Evolutionary conservation across 83 land plant species (phyloP), one percentile per base, ranked within the genome.

Genomic region (Picea engelmannii): DNA sequence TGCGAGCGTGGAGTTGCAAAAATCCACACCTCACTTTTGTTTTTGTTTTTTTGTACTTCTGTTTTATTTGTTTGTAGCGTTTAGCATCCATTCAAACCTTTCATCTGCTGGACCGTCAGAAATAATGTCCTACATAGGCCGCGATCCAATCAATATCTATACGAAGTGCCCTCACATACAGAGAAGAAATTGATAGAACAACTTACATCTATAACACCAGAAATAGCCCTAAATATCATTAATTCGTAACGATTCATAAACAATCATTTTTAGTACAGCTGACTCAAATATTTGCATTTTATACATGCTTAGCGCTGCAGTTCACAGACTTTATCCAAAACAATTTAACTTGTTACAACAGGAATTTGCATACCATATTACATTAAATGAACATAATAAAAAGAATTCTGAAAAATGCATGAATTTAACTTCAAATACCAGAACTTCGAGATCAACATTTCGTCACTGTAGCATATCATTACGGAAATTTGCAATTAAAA

Each of bases 201-300:
- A 18, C 71, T 27, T 67, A 27, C 17, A 31, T 5, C 71, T 27
- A 17, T 31, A 6, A 31, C 59, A 55, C 15, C 40, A 67, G 71
- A 55, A 31, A 67, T 67, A 27, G 38, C 71, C 71, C 71, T 67
- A 67, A 16, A 67, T 27, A 67, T 67, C 71, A 15, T 13, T 67
- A 25, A 27, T 25, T 9, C 31, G 23, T 65, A 21, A 65, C 17
- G 42, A 27, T 38, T 27, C 38, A 35, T 68, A 68, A 67, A 27
- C 17, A 68, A 27, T 68, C 71, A 68, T 35, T 6, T 24, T 2
- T 68, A 16, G 42, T 18, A 68, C 16, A 12, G 59, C 59, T 3
- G 59, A 55, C 71, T 38, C 31, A 31, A 31, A 68, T 31, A 25
- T 27, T 27, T 5, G 35, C 71, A 68, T 5, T 66, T 68, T 27